A percentile compares a stretch with the other conserved stretches of the same genome.
Evolutionary conservation across 371 early-diverging fungal species (phyloP).

Genomic region (Mucor indicus): DNA sequence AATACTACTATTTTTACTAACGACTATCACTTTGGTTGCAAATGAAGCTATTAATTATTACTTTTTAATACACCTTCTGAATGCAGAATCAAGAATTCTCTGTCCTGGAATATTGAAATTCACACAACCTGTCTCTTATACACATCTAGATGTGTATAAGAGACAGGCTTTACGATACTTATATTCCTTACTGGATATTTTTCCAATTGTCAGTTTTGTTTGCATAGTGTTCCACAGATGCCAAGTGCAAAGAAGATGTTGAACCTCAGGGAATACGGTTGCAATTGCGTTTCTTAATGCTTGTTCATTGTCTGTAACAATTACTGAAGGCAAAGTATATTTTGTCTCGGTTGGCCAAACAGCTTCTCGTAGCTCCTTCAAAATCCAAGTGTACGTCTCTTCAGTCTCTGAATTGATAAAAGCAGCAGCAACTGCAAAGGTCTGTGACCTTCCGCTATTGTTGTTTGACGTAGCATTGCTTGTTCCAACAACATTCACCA

Average conservation of each 20-base stretch:
- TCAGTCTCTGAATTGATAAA: not conserved
- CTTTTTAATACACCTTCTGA: no score
- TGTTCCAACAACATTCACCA: conserved; percentile 4
- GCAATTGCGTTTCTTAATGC: no score
- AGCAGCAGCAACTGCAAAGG: not conserved
- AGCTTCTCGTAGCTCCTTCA: not conserved
- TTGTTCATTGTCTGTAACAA: no score
- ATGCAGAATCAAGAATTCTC: no score
- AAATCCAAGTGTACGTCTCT: not conserved
- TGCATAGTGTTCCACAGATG: not conserved
- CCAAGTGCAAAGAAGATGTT: not conserved
- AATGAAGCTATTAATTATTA: not conserved
- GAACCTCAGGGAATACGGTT: not conserved
- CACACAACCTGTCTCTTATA: no score
- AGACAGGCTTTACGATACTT: no score
- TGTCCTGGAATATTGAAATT: no score
- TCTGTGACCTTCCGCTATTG: not conserved
- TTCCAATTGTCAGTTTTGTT: not conserved
- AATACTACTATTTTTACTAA: conserved; percentile 1
- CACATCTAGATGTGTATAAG: no score
- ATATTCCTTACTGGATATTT: no score
- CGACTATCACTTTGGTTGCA: conserved; percentile 1
- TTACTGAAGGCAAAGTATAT: not conserved
- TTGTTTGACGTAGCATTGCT: not conserved
- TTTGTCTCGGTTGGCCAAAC: not conserved